Evolutionary conservation across 75 land plant species (phyloP).

Genomic region (Pinus tabuliformis): DNA sequence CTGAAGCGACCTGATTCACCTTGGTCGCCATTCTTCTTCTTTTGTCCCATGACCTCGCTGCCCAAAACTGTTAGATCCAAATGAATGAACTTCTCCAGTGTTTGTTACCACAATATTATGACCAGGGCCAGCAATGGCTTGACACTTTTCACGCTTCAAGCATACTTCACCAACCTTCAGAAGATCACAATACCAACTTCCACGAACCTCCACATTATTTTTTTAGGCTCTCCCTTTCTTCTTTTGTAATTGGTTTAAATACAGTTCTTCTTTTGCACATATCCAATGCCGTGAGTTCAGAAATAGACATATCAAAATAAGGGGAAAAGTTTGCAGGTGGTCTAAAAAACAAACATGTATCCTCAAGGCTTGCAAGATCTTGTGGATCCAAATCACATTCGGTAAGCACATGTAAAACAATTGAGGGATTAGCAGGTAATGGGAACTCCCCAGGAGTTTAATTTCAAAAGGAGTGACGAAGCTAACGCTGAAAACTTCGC

Average conservation of each 20-base stretch:
- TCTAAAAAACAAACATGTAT: slow-evolving; percentile 69
- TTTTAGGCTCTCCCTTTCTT: slow-evolving; percentile 47
- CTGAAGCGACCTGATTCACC: slow-evolving; percentile 46
- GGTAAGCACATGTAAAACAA: slow-evolving; percentile 78
- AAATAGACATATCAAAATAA: slow-evolving; percentile 49
- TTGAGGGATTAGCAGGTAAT: slow-evolving; percentile 74
- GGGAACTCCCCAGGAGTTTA: slow-evolving; percentile 77
- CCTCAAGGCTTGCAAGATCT: slow-evolving; percentile 87
- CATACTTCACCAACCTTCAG: slow-evolving; percentile 66
- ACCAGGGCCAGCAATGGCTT: slow-evolving; percentile 86
- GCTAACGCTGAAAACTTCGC: slow-evolving; percentile 32
- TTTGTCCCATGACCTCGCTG: slow-evolving; percentile 81
- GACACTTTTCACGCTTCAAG: slow-evolving; percentile 55
- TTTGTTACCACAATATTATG: slow-evolving; percentile 80
- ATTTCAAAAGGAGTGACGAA: slow-evolving; percentile 58
- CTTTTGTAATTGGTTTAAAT: slow-evolving; percentile 57
- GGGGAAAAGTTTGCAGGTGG: slow-evolving; percentile 74
- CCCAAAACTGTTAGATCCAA: slow-evolving; percentile 76
- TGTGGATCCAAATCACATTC: slow-evolving; percentile 65
- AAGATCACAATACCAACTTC: slow-evolving; percentile 71
- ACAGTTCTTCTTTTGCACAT: slow-evolving; percentile 75
- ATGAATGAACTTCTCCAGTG: slow-evolving; percentile 55
- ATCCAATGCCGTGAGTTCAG: slow-evolving; percentile 78
- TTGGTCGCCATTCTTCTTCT: slow-evolving; percentile 69
- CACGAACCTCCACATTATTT: slow-evolving; percentile 78